Percentiles rank a stretch among this genome's conserved stretches.
These are phyloP conservation scores for Aquilaria malaccensis DNA, from an alignment of 345 rosid genomes.

Conservation along the genomic window DNA sequence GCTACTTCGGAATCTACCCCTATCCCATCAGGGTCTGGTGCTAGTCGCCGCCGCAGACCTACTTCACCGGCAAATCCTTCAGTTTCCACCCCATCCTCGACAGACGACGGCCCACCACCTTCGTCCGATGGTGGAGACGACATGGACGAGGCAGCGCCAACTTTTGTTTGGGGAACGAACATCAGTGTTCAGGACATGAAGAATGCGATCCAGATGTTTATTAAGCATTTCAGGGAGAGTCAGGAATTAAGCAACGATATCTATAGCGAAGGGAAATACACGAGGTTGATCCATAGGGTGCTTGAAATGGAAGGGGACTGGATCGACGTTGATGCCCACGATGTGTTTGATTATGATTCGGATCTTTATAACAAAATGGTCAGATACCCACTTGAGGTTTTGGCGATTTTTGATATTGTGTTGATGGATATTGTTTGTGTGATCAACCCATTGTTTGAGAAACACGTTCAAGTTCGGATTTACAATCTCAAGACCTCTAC, in stretches of 20 bases:
- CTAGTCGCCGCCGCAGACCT: conserved; percentile 24
- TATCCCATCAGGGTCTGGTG: conserved; percentile 31
- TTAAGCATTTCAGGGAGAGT: conserved; percentile 73
- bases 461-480: conserved; percentile 83
- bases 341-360: conserved; percentile 73
- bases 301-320: conserved; percentile 86
- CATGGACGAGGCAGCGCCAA: conserved; percentile 62
- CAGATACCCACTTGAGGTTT: conserved; percentile 82
- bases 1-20: conserved; percentile 43
- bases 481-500: conserved; percentile 67
- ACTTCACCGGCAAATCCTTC: conserved; percentile 17
- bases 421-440: conserved; percentile 83
- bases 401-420: conserved; percentile 92
- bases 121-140: conserved; percentile 73
- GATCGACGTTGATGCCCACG: conserved; percentile 85
- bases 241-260: conserved; percentile 35
- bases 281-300: conserved; percentile 62
- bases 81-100: conserved; percentile 42
- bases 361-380: conserved; percentile 89
- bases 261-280: conserved; percentile 77
- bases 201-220: conserved; percentile 76
- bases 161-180: conserved; percentile 95
- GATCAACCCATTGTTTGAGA: conserved; percentile 69
- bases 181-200: conserved; percentile 92
- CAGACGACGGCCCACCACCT: conserved; percentile 30